Percentiles rank a stretch among this genome's conserved stretches.
Evolutionary conservation across 768 basidiomycete species (phyloP).

Genomic region (Solioccasus polychromus): DNA sequence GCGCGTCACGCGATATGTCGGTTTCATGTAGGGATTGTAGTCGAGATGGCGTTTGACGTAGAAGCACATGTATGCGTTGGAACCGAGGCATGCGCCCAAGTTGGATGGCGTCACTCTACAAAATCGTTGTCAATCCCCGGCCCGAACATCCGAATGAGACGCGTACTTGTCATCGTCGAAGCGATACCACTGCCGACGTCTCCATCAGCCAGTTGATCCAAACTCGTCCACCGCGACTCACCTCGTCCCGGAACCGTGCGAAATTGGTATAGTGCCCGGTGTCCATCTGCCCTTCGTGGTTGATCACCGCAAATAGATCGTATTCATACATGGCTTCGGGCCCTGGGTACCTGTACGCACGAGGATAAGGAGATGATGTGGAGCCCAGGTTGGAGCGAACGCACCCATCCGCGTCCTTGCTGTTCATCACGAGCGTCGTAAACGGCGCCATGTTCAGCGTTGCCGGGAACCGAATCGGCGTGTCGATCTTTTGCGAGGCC

Average conservation of each 20-base stretch:
- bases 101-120: conserved; percentile 69
- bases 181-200: conserved; percentile 71
- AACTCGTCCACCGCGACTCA: conserved; percentile 33
- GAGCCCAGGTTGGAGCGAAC: conserved; percentile 21
- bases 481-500: conserved; percentile 81
- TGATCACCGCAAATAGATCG: conserved; percentile 90
- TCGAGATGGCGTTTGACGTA: conserved; percentile 89
- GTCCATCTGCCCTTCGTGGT: conserved; percentile 91
- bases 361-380: too few species aligned
- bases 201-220: not conserved
- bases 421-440: conserved; percentile 61
- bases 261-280: conserved; percentile 94
- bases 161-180: conserved; percentile 92
- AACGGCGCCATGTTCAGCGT: conserved; percentile 87
- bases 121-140: not conserved
- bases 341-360: conserved; percentile 40
- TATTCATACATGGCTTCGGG: conserved; percentile 79
- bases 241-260: conserved; percentile 81
- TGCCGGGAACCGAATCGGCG: conserved; percentile 77
- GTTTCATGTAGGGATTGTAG: conserved; percentile 69
- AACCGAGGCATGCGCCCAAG: conserved; percentile 63
- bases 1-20: conserved; percentile 62
- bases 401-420: conserved; percentile 43
- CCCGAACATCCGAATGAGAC: not conserved
- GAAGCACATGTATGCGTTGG: conserved; percentile 91